A percentile compares a stretch with the other conserved stretches of the same genome.
Evolutionary conservation across 306 rosid species (phyloP).

Genomic region (Dryas drummondii): DNA sequence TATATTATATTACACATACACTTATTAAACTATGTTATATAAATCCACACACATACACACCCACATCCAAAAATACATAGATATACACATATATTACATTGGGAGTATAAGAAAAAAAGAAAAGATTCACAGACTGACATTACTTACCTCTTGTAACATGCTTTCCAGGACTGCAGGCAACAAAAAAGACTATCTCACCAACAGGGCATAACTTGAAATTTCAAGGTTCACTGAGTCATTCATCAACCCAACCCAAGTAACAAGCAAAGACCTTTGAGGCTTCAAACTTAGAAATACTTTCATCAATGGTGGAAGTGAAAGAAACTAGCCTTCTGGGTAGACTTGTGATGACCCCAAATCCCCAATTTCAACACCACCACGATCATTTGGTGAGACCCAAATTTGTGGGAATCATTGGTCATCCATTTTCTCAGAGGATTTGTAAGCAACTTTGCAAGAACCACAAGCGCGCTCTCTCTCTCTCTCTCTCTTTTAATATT

Average conservation of each 20-base stretch:
- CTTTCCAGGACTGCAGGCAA: neutral
- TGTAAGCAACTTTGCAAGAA: neutral
- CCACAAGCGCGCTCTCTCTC: neutral
- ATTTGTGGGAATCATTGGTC: constrained; percentile 4
- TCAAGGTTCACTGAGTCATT: neutral
- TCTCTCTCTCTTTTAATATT: constrained; percentile 2
- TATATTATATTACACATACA: constrained; percentile 1
- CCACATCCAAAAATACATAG: neutral
- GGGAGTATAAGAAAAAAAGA: neutral
- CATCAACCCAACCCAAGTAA: neutral
- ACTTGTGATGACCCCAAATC: neutral
- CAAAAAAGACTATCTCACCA: neutral
- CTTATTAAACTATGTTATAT: neutral
- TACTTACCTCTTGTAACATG: constrained; percentile 22
- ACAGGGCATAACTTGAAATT: neutral
- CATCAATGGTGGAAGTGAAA: neutral
- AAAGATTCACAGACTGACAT: neutral
- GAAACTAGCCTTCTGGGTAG: neutral
- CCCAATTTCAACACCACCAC: neutral
- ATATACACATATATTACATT: neutral
- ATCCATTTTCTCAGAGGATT: neutral
- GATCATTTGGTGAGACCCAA: neutral
- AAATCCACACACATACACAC: neutral
- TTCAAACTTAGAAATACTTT: too few species aligned
- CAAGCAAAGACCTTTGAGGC: neutral